Evolutionary conservation across 2,329 filamentous ascomycete genomes (phyloP), one percentile per base, ranked within the genome.

Genomic region (Cladophialophora yegresii): DNA sequence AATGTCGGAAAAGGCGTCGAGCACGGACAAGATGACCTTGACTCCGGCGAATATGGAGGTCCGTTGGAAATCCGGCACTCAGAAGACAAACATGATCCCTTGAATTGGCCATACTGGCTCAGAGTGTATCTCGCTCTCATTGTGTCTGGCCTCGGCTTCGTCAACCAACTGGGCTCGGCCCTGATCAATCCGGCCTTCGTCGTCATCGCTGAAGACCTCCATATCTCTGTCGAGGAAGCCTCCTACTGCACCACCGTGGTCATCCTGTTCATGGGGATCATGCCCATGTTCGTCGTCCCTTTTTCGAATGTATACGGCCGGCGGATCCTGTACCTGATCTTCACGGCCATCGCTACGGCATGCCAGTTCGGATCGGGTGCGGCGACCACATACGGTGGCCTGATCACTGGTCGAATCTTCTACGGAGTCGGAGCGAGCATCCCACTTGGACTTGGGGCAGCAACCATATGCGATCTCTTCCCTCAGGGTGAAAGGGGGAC

Each of bases 161-260:
- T 33, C 13, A 33, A 30, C 33, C 51, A 54, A 33, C 12, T 54
- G 26, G 51, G 51, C 51, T 61, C 70, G 1, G 71, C 72, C 1
- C 67, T 73, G 28, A 69, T 72, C 63, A 76, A 75, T 65, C 73
- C 75, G 4, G 74, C 73, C 4, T 73, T 75, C 23, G 70, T 74
- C 12, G 71, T 70, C 1, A 60, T 76, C 3, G 69, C 69, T 8
- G 66, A 70, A 23, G 71, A 71, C 16, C 73, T 75, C 62, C 26
- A 69, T 30, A 73, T 73, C 54, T 71, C 72, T 4, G 66, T 71
- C 1, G 72, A 74, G 2, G 49, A 73, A 62, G 73, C 72, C 8
- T 72, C 73, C 2, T 76, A 76, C 36, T 65, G 72, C 62, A 70
- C 74, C 12, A 76, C 76, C 5, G 70, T 75, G 6, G 69, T 70